A percentile compares a stretch with the other conserved stretches of the same genome.
Conservation (phyloP, 202 grass and related monocot species). For the Elaeis oleifera region DNA sequence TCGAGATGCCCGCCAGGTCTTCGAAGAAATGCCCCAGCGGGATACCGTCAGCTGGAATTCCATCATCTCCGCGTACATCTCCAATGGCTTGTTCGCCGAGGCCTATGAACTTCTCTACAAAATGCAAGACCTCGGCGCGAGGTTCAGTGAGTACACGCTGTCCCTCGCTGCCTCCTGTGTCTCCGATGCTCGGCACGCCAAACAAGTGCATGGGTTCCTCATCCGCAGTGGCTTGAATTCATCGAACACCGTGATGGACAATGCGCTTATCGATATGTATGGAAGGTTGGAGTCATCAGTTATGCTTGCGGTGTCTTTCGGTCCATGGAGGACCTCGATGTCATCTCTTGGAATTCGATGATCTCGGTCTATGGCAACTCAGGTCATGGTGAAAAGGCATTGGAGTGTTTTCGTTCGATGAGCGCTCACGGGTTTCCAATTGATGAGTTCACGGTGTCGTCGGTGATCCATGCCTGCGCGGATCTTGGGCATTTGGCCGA, state of each 20-base stretch:
- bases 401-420: constrained; percentile 50
- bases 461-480: constrained; percentile 37
- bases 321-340: constrained; percentile 46
- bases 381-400: constrained; percentile 20
- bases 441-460: constrained; percentile 60
- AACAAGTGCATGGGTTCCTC: constrained; percentile 46
- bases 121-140: constrained; percentile 47
- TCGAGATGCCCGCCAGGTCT: constrained; percentile 35
- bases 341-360: constrained; percentile 63
- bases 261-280: constrained; percentile 70
- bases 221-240: constrained; percentile 31
- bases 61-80: constrained; percentile 54
- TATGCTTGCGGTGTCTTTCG: constrained; percentile 42
- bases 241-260: constrained; percentile 33
- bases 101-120: constrained; percentile 22
- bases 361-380: constrained; percentile 53
- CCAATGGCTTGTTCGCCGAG: constrained; percentile 4
- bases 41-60: constrained; percentile 64
- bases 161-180: constrained; percentile 46
- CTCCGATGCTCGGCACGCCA: constrained; percentile 24
- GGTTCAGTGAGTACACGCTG: constrained; percentile 61
- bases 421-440: constrained; percentile 30
- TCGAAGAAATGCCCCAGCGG: constrained; percentile 53
- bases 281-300: constrained; percentile 38
- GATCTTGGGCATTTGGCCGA: constrained; percentile 38